Percentiles rank a stretch among this genome's conserved stretches.
Conservation (phyloP, 2,329 filamentous ascomycete genomes). For the Venturia carpophila region DNA sequence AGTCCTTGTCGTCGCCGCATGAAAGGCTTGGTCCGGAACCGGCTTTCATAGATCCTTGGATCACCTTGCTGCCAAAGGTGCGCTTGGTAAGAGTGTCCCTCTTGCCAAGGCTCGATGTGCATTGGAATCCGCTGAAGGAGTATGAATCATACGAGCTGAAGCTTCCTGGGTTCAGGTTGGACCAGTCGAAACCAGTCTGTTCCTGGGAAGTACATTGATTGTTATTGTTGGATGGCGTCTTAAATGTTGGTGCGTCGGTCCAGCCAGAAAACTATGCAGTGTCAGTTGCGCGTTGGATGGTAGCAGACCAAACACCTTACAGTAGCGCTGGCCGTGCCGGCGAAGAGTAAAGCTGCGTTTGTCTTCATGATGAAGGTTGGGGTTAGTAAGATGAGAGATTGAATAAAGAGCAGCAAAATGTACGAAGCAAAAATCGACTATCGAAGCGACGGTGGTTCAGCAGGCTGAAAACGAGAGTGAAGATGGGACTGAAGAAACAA, state of each 20-base stretch:
- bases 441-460: conserved; percentile 10
- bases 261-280: conserved; percentile 30
- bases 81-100: conserved; percentile 46
- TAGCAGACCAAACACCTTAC: not conserved
- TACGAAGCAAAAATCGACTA: conserved; percentile 9
- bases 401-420: not conserved
- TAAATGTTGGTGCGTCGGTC: conserved; percentile 49
- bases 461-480: conserved; percentile 13
- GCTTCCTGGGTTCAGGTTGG: conserved; percentile 50
- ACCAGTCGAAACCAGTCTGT: conserved; percentile 64
- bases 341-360: conserved; percentile 6
- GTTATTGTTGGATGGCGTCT: conserved; percentile 62
- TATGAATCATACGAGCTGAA: conserved; percentile 65
- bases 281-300: not conserved
- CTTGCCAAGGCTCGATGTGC: conserved; percentile 54
- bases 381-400: not conserved
- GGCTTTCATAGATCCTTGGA: conserved; percentile 40
- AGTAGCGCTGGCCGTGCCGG: conserved; percentile 11
- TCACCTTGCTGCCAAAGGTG: conserved; percentile 34
- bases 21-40: conserved; percentile 50
- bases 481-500: not conserved
- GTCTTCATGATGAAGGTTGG: conserved; percentile 20
- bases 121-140: conserved; percentile 65
- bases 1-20: conserved; percentile 49
- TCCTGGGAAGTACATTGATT: conserved; percentile 71